Evolutionary conservation across 2,329 filamentous ascomycete genomes (phyloP), one percentile per base, ranked within the genome.

Genomic region (Monosporascus ibericus): DNA sequence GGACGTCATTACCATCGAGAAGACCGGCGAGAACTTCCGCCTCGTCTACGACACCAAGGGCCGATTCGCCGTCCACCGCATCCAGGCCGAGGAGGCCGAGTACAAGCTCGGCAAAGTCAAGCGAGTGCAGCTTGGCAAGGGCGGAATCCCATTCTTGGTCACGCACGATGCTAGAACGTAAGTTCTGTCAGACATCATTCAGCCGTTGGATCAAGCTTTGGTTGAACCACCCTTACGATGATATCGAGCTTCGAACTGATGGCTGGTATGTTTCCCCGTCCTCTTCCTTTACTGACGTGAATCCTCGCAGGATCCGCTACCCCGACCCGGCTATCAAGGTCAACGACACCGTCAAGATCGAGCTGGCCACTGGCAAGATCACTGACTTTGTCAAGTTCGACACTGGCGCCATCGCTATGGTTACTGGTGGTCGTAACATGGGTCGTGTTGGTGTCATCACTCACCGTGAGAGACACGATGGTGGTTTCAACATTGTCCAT

Each of bases 101-200:
- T 99, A 96, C 90, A 99, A 99, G 88, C 85, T 99, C 70, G 92
- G 92, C 84, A 99, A 97, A 86, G 94, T 99, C 82, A 96, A 96
- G 90, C 88, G 92, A 72, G 94, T 99, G 61, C 94, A 99, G 84
- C 86, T 99, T 70, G 94, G 94, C 84, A 92, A 91, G 80, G 95
- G 94, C 80, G 94, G 92, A 83, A 95, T 99, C 87, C 94, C 94
- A 95, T 99, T 96, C 92, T 96, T 97, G 91, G 94, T 99, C 90
- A 99, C 94, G 92, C 94, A 99, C 90, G 94, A 99, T 94, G 94
- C 94, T 81, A 88, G 94, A 91, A 99, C 94, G 92, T 99, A 84
- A 96, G 92, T 97, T 88, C 84, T 87, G 80, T 85, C 80, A 84
- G 80, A 88, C 88, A 90, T 96, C 92, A 94, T 92, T 96, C 92